These are phyloP conservation scores for Talaromyces amestolkiae DNA, from an alignment of 2,329 filamentous ascomycete genomes.

Conservation along the genomic window DNA sequence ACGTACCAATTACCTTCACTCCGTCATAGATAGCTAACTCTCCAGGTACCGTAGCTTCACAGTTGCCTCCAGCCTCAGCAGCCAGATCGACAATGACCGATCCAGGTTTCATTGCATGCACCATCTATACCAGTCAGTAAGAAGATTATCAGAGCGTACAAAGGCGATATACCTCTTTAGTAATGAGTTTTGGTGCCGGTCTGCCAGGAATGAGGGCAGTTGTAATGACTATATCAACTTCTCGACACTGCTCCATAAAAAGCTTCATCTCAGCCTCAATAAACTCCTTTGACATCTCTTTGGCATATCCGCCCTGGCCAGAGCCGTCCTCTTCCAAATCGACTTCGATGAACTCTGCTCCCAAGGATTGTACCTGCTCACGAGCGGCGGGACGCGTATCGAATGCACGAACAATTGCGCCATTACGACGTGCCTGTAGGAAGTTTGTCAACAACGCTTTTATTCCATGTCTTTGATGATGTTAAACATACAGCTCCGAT, in stretches of 20 bases:
- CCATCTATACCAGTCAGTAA: slow-evolving; percentile 53
- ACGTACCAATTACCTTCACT: slow-evolving; percentile 76
- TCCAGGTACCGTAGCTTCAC: slow-evolving; percentile 74
- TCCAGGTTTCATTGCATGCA: slow-evolving; percentile 83
- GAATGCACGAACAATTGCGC: slow-evolving; percentile 85
- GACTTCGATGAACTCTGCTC: slow-evolving; percentile 86
- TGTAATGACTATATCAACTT: slow-evolving; percentile 90
- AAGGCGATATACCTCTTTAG: slow-evolving; percentile 53
- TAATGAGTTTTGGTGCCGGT: slow-evolving; percentile 80
- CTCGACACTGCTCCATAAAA: slow-evolving; percentile 80
- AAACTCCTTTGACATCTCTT: slow-evolving; percentile 92
- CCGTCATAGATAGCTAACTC: slow-evolving; percentile 69
- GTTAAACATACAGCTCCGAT: slow-evolving; percentile 67
- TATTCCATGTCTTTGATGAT: slow-evolving; percentile 17
- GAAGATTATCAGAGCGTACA: not conserved
- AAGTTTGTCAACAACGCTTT: not conserved
- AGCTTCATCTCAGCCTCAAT: slow-evolving; percentile 91
- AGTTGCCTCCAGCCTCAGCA: slow-evolving; percentile 84
- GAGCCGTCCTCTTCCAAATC: slow-evolving; percentile 80
- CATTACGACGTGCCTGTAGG: slow-evolving; percentile 69
- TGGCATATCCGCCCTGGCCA: slow-evolving; percentile 82
- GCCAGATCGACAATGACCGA: slow-evolving; percentile 86
- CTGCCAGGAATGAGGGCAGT: slow-evolving; percentile 87
- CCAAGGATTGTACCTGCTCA: slow-evolving; percentile 86
- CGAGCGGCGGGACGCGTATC: slow-evolving; percentile 85